A percentile compares a stretch with the other conserved stretches of the same genome.
phyloP scores from a whole-genome alignment of 805 yeast genomes.

The Yamadazyma scolyti region DNA sequence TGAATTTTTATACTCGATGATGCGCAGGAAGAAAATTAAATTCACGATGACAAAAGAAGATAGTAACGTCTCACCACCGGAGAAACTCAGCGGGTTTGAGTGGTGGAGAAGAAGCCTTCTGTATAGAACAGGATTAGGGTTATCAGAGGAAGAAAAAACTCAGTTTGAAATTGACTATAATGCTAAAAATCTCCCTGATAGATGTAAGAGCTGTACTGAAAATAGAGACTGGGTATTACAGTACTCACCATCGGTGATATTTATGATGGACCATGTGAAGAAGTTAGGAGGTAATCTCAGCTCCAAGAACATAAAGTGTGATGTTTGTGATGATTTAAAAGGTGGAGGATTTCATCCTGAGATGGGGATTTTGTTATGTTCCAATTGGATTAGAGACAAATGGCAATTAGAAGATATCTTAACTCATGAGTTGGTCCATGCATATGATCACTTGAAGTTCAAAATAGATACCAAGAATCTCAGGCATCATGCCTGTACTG shows the following conservation, averaged over 20 bases:
- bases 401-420: slow-evolving; percentile 87
- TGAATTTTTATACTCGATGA: background rate
- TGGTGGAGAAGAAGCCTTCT: slow-evolving; percentile 79
- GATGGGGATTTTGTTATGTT: slow-evolving; percentile 80
- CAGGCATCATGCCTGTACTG: slow-evolving; percentile 95
- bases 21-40: background rate
- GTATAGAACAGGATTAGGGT: slow-evolving; percentile 68
- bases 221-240: slow-evolving; percentile 75
- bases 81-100: slow-evolving; percentile 50
- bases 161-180: slow-evolving; percentile 60
- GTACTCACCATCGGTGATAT: slow-evolving; percentile 80
- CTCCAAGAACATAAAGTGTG: slow-evolving; percentile 64
- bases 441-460: slow-evolving; percentile 86
- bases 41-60: background rate
- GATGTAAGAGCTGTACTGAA: slow-evolving; percentile 70
- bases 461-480: slow-evolving; percentile 81
- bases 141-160: slow-evolving; percentile 46
- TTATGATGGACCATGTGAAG: slow-evolving; percentile 80
- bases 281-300: slow-evolving; percentile 54
- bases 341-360: slow-evolving; percentile 95
- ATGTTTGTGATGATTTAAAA: slow-evolving; percentile 71
- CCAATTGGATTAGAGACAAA: slow-evolving; percentile 69
- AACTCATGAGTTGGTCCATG: slow-evolving; percentile 91
- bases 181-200: slow-evolving; percentile 36
- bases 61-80: slow-evolving; percentile 22